Evolutionary conservation across 345 rosid species (phyloP), one percentile per base, ranked within the genome.

Genomic region (Hypericum androsaemum): DNA sequence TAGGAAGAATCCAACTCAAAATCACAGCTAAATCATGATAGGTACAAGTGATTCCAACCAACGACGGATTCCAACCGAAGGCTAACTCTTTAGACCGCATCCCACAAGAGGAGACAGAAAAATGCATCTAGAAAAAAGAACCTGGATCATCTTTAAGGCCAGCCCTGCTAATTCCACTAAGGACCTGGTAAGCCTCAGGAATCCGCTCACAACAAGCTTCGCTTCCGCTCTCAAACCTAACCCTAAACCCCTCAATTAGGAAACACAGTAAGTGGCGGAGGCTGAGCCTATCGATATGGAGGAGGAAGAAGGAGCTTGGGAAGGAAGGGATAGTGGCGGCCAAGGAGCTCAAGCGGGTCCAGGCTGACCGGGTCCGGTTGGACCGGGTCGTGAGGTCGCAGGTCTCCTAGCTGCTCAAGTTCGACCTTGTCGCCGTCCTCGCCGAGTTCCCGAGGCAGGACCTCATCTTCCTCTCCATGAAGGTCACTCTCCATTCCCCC

Each of bases 261-360:
- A 51, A 58, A 41, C 32, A 17, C 41, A 13, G 37, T 14, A 41
- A 42, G 32, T 22, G 50, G 50, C 15, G 28, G 8, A 46, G 84
- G 41, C 98, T 94, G 7, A 85, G 94, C 77, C 72, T 92, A 71
- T 92, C 95, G n/a, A 83, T 92, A 78, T 92, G 97, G 97, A 78
- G 96, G 73, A 66, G 87, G 68, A 85, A 83, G 83, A 85, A 88
- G 52, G 97, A 85, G 67, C 78, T 88, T 64, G 80, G 88, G 50
- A 88, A 92, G 71, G 95, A 92, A 53, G 95, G 95, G 5, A 63
- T 92, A 52, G 69, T 87, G 42, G 80, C 70, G 3, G 94, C 96
- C 37, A 85, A 88, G 57, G 96, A 83, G 58, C 83, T 92, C 61
- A 88, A 83, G 61, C 81, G 94, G 6, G 75, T 85, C 9, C 96